A percentile compares a stretch with the other conserved stretches of the same genome.
These are phyloP conservation scores for Yamadazyma sp. DNA, from an alignment of 805 yeast species.

Conservation along the genomic window DNA sequence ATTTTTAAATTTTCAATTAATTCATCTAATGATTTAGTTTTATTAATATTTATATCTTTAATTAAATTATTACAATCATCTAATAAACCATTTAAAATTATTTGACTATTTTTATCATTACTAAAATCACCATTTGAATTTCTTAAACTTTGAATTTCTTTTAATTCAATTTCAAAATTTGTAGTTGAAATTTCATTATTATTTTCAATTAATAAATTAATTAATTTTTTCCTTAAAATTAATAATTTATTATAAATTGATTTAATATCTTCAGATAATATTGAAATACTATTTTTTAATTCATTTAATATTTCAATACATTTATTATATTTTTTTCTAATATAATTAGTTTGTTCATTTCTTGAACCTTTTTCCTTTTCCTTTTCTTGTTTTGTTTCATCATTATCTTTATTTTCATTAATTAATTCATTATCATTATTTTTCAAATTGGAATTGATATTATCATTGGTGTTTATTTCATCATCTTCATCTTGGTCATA, in stretches of 20 bases:
- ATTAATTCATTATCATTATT: constrained; percentile 1
- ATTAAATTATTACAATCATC: constrained; percentile 81
- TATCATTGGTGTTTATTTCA: constrained; percentile 12
- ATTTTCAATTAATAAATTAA: constrained; percentile 32
- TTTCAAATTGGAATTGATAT: constrained; percentile 2
- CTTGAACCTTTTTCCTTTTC: no score
- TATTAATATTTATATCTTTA: constrained; percentile 58
- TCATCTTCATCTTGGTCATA: constrained; percentile 23
- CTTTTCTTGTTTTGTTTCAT: no score
- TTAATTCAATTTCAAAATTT: constrained; percentile 23
- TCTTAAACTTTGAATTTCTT: constrained; percentile 35
- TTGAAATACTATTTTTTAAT: constrained; percentile 51
- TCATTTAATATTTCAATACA: constrained; percentile 57
- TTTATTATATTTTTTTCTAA: constrained; percentile 62
- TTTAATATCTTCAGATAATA: constrained; percentile 39
- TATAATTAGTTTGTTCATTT: constrained; percentile 58
- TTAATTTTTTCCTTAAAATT: constrained; percentile 57
- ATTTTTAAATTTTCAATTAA: constrained; percentile 16
- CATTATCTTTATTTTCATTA: not conserved
- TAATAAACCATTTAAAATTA: constrained; percentile 65
- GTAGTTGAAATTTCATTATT: constrained; percentile 3
- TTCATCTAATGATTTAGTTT: constrained; percentile 17
- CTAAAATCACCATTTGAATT: constrained; percentile 56
- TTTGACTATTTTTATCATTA: constrained; percentile 23
- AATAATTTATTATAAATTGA: constrained; percentile 57